Evolutionary conservation across 371 early-diverging fungal species (phyloP).

Genomic region (Nosema muscidifuracis): DNA sequence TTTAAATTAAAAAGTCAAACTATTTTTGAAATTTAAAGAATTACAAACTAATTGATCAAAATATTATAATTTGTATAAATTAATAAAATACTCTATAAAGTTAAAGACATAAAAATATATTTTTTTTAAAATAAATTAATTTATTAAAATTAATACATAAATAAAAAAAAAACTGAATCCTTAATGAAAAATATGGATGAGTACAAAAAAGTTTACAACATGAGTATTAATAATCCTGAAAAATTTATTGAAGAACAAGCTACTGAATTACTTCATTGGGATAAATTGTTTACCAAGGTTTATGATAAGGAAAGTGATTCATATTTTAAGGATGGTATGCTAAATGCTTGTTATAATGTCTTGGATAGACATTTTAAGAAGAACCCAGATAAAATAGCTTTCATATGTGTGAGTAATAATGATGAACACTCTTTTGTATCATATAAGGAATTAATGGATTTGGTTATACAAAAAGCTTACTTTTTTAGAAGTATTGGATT

Average conservation of each 20-base stretch:
- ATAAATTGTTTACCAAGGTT: conserved; percentile 29
- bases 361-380: conserved; percentile 77
- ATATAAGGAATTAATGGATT: conserved; percentile 71
- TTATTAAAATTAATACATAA: background rate
- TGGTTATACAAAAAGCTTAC: conserved; percentile 74
- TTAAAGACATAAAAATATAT: no score
- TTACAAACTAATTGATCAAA: no score
- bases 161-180: background rate
- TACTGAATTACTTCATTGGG: conserved; percentile 27
- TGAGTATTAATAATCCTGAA: conserved; percentile 46
- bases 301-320: conserved; percentile 8
- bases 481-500: conserved; percentile 70
- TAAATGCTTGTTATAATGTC: conserved; percentile 90
- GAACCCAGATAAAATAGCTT: conserved; percentile 67
- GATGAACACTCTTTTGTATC: conserved; percentile 71
- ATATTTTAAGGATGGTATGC: conserved; percentile 84
- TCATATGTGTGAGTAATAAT: conserved; percentile 79
- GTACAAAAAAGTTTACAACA: conserved; percentile 43
- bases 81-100: no score
- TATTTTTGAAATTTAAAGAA: no score
- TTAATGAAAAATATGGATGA: conserved; percentile 11
- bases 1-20: no score
- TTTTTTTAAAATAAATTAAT: no score
- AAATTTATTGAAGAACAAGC: conserved; percentile 31
- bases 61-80: no score